Conservation (phyloP, 306 rosid species). For the Prunus kanzakura region DNA sequence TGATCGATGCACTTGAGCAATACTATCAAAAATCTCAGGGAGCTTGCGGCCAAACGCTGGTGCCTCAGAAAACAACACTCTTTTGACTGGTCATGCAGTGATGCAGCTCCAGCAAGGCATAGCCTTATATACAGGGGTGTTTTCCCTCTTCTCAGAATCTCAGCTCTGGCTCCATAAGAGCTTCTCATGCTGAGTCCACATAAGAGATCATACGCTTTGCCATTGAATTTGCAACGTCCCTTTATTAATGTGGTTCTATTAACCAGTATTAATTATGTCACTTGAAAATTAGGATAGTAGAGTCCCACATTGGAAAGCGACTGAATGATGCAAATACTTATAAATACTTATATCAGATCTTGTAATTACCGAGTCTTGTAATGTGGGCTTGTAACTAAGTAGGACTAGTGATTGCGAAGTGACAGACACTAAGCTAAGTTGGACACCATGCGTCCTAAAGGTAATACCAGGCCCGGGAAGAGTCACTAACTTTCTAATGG, state of each 20-base stretch:
- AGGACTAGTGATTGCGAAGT: rapidly evolving
- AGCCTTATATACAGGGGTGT: background rate
- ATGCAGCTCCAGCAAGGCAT: background rate
- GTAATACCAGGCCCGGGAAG: background rate
- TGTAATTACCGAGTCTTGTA: too few relatives aligned
- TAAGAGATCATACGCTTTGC: background rate
- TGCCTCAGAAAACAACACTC: slow-evolving; percentile 38
- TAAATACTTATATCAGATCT: too few relatives aligned
- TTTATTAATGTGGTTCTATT: too few relatives aligned
- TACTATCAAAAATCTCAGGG: too few relatives aligned
- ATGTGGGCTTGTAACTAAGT: too few relatives aligned
- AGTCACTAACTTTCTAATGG: background rate
- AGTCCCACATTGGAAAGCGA: too few relatives aligned
- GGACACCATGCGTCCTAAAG: background rate
- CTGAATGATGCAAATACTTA: too few relatives aligned
- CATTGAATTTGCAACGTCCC: background rate
- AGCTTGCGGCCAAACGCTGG: background rate
- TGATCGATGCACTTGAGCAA: too few relatives aligned
- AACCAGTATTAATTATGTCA: background rate
- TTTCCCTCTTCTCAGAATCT: background rate
- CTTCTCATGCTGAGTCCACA: background rate
- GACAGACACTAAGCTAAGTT: too few relatives aligned
- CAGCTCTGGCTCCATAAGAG: background rate
- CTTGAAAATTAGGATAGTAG: too few relatives aligned
- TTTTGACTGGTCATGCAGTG: slow-evolving; percentile 26